phyloP scores from a whole-genome alignment of 2,329 filamentous ascomycete genomes.

The Cladophialophora exuberans region DNA sequence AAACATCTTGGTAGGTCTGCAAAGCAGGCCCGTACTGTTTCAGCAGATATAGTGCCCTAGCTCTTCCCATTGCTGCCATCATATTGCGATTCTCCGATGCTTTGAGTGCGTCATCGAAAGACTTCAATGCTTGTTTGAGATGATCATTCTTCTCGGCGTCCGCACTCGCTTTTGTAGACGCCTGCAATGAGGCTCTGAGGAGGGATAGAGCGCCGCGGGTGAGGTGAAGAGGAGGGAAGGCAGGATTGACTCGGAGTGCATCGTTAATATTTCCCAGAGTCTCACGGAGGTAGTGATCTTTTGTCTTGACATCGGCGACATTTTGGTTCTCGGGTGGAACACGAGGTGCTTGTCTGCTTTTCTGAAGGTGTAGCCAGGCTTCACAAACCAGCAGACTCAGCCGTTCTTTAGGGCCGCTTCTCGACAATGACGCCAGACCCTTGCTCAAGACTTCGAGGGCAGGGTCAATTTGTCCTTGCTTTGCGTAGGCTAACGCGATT shows the following conservation, averaged over 20 bases:
- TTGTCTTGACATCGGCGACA: constrained; percentile 78
- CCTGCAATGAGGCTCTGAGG: constrained; percentile 81
- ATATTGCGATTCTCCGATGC: constrained; percentile 86
- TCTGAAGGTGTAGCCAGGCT: constrained; percentile 89
- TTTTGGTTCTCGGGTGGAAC: constrained; percentile 66
- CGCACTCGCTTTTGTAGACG: constrained; percentile 68
- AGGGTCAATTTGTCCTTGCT: constrained; percentile 90
- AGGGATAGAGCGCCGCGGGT: constrained; percentile 88
- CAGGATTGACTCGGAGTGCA: constrained; percentile 89
- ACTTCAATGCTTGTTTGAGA: constrained; percentile 82
- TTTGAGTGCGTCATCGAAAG: constrained; percentile 90
- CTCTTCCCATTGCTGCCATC: constrained; percentile 88
- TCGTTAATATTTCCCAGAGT: constrained; percentile 94
- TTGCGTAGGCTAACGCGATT: constrained; percentile 95
- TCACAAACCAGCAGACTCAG: constrained; percentile 71
- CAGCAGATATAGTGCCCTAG: constrained; percentile 82
- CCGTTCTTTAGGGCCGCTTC: constrained; percentile 75
- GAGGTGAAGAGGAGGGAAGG: constrained; percentile 87
- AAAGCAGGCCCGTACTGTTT: constrained; percentile 84
- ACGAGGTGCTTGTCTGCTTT: constrained; percentile 78
- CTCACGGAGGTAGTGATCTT: constrained; percentile 87
- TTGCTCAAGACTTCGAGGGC: constrained; percentile 72
- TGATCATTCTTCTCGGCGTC: constrained; percentile 74
- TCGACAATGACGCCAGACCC: constrained; percentile 71
- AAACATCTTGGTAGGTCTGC: constrained; percentile 80